These are phyloP conservation scores for Martiniozyma asiatica DNA, from an alignment of 1,139 yeast species.

Conservation along the genomic window DNA sequence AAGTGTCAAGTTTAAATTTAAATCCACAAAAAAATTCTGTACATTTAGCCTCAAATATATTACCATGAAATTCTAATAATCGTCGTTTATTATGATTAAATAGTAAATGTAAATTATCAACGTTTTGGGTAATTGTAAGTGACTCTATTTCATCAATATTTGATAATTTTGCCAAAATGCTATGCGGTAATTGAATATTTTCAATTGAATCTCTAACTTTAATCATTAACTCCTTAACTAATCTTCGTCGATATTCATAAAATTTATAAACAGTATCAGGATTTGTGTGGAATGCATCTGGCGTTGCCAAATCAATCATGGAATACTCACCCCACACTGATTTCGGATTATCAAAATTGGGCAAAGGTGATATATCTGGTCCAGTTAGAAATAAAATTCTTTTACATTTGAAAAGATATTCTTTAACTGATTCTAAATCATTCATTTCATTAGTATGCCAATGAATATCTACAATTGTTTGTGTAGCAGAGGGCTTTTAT, in stretches of 20 bases:
- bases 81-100: slow-evolving; percentile 45
- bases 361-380: background rate
- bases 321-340: slow-evolving; percentile 59
- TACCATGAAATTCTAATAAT: slow-evolving; percentile 67
- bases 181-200: no score
- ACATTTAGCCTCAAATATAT: slow-evolving; percentile 59
- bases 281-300: slow-evolving; percentile 74
- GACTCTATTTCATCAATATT: slow-evolving; percentile 22
- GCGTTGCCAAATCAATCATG: slow-evolving; percentile 78
- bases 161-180: slow-evolving; percentile 46
- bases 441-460: no score
- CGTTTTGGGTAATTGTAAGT: slow-evolving; percentile 69
- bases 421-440: no score
- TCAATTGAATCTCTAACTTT: no score
- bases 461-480: no score
- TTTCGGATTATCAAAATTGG: background rate
- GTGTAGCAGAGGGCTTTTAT: no score
- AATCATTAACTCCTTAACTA: slow-evolving; percentile 57
- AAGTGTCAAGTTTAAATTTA: no score
- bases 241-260: slow-evolving; percentile 56
- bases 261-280: slow-evolving; percentile 89
- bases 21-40: slow-evolving; percentile 66
- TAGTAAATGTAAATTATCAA: slow-evolving; percentile 60
- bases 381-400: background rate
- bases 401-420: background rate